Conservation (phyloP, 345 rosid species). For the Dimocarpus longan region DNA sequence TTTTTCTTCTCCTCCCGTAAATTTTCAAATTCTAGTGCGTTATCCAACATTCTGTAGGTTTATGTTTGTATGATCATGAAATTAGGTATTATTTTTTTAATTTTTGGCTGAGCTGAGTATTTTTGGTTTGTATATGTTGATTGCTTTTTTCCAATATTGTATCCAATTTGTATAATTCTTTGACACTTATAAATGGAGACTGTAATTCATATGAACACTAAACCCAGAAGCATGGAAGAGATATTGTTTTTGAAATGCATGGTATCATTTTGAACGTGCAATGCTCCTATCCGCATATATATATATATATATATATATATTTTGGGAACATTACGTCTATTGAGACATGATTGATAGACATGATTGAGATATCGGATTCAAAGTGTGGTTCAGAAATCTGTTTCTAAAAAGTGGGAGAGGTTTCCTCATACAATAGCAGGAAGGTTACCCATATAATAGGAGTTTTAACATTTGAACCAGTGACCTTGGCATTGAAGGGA, state of each 20-base stretch:
- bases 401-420: too few relatives aligned
- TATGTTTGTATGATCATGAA: conserved; percentile 22
- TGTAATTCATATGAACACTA: neutral
- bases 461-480: too few relatives aligned
- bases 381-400: too few relatives aligned
- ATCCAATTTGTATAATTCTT: conserved; percentile 29
- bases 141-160: conserved; percentile 1
- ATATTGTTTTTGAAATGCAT: neutral
- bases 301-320: too few relatives aligned
- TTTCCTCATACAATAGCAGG: too few relatives aligned
- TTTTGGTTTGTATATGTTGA: conserved; percentile 39
- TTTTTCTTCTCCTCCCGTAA: neutral
- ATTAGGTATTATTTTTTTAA: neutral
- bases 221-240: neutral
- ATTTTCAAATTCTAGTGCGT: neutral
- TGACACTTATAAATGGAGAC: conserved; percentile 16
- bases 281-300: neutral
- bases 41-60: conserved; percentile 4
- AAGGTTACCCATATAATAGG: too few relatives aligned
- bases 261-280: neutral
- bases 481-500: too few relatives aligned
- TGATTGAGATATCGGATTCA: too few relatives aligned
- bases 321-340: too few relatives aligned
- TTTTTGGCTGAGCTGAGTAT: conserved; percentile 1
- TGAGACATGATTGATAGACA: too few relatives aligned